Base-by-base conservation (phyloP, 129 eudicot species). In the Ambrosia artemisiifolia region DNA sequence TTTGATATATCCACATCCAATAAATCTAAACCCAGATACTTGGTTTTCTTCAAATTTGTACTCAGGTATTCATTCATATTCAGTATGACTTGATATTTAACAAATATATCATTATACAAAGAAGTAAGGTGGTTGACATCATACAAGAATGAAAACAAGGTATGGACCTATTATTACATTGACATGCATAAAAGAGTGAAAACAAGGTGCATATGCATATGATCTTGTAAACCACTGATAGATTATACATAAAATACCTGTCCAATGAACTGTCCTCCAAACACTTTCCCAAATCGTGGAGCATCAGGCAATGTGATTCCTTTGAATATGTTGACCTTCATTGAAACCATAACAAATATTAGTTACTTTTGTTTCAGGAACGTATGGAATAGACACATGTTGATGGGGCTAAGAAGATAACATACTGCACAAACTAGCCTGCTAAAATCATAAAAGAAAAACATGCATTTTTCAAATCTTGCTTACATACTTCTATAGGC, bases 221-320 rank as follows among this genome's bases (percentile, higher is more conserved):
- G 74, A 69, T 69, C 16, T 49, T 34, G 56, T 70, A 35, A 70
- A 12, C 40, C 7, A 71, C 28, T 14, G 43, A 57, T 24, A 56
- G 24, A 42, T 24, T 71, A 8, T 10, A 14, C 1, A 42, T 47
- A 67, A 78, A 67, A 78, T 87, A 81, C 99, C 94, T 95, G 99
- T 78, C 99, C 99, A 60, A 95, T 72, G 55, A 95, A 90, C 73
- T 95, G 99, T 49, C 99, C 99, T 65, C 99, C 99, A 80, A 88
- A 95, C 64, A 95, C 96, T 71, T 90, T 90, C 28, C 86, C 91
- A 76, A 85, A 86, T 51, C 79, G 75, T 67, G 96, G 96, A 81
- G 97, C 96, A 74, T 90, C 89, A 19, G 97, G 96, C 81, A 94
- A 86, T 43, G 99, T 94, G 80, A 94, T 81, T 11, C 96, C 99